Evolutionary conservation across 78 protist species (phyloP).

Genomic region (Chrysochromulina parva): DNA sequence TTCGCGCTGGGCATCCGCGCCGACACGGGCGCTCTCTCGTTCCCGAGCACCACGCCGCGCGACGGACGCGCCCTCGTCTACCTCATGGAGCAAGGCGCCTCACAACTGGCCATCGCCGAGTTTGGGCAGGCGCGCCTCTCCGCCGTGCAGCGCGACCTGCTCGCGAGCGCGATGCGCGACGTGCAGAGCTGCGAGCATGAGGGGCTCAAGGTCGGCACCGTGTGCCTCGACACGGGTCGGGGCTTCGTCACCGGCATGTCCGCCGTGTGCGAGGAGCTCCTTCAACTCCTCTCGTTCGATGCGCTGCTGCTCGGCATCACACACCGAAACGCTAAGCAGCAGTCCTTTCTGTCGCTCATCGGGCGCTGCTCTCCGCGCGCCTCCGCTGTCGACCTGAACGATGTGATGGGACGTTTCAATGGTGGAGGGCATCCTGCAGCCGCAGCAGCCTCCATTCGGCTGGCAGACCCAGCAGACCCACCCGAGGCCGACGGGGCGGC

Average conservation of each 20-base stretch:
- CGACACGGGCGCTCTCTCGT: conserved; percentile 15
- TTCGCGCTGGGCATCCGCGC: conserved; percentile 32
- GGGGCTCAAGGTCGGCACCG: not conserved
- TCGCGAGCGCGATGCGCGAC: not conserved
- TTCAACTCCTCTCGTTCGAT: not conserved
- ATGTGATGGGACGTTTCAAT: not conserved
- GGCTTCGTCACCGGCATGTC: conserved; percentile 5
- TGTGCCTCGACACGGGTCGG: not conserved
- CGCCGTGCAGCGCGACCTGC: not conserved
- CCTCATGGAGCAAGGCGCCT: conserved; percentile 2
- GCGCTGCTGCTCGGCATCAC: not conserved
- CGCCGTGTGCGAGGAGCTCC: not conserved
- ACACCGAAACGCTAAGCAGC: not conserved
- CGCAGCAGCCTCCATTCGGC: conserved; percentile 6
- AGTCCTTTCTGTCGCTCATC: not conserved
- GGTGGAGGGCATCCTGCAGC: conserved; percentile 19
- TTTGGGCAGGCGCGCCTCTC: conserved; percentile 5
- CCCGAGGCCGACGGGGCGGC: not conserved
- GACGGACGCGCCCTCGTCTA: conserved; percentile 15
- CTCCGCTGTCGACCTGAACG: not conserved
- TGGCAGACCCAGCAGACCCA: not conserved
- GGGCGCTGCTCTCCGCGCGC: not conserved
- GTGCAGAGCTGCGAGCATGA: not conserved
- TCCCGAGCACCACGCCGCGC: not conserved
- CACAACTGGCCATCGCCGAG: not conserved